Evolutionary conservation across 805 yeast genomes (phyloP).

Genomic region (Pichia eremophila): DNA sequence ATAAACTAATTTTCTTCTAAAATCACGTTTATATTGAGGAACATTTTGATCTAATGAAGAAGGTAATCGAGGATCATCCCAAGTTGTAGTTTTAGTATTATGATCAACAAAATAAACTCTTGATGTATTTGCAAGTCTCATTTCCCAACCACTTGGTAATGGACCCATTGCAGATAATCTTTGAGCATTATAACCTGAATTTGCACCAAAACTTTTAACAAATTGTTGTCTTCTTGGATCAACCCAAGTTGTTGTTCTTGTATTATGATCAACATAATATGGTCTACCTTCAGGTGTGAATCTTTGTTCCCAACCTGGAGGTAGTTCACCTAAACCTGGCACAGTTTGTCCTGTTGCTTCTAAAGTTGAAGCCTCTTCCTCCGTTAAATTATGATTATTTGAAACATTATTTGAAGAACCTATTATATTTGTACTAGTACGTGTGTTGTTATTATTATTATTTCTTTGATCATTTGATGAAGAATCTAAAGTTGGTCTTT

Average conservation of each 20-base stretch:
- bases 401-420: constrained; percentile 29
- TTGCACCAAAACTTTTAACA: constrained; percentile 87
- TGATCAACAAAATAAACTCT: constrained; percentile 98
- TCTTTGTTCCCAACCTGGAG: constrained; percentile 98
- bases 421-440: constrained; percentile 30
- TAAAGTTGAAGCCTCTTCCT: constrained; percentile 34
- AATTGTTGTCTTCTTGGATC: constrained; percentile 99
- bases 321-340: constrained; percentile 92
- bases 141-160: constrained; percentile 98
- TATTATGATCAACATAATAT: constrained; percentile 96
- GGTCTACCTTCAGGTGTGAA: constrained; percentile 98
- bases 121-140: constrained; percentile 98
- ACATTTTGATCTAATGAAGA: constrained; percentile 96
- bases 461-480: constrained; percentile 36
- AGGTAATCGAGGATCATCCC: constrained; percentile 99
- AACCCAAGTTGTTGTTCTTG: constrained; percentile 99
- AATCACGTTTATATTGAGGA: constrained; percentile 98
- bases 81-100: constrained; percentile 96
- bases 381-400: constrained; percentile 19
- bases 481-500: constrained; percentile 81
- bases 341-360: constrained; percentile 83
- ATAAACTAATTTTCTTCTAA: constrained; percentile 92
- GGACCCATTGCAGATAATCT: constrained; percentile 98
- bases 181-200: constrained; percentile 92
- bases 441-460: constrained; percentile 32